phyloP scores from a whole-genome alignment of 805 yeast genomes.

The Schwanniomyces polymorphus region DNA sequence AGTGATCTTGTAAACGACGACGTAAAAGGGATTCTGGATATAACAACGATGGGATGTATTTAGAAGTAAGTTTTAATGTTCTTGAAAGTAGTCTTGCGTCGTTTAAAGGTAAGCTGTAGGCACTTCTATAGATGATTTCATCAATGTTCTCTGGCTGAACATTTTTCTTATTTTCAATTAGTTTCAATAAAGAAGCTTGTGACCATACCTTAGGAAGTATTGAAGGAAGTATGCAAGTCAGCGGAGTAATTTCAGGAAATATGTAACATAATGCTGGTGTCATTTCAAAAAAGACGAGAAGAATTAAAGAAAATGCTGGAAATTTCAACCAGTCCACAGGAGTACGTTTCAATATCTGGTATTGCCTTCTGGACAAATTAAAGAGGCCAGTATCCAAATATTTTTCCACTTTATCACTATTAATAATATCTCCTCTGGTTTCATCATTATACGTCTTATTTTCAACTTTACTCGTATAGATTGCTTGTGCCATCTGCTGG shows the following conservation, averaged over 20 bases:
- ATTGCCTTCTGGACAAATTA: constrained; percentile 48
- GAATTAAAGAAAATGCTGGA: constrained; percentile 51
- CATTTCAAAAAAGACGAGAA: constrained; percentile 51
- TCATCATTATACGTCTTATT: constrained; percentile 18
- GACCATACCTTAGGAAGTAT: constrained; percentile 39
- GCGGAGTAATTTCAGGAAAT: constrained; percentile 57
- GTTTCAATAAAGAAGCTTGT: constrained; percentile 12
- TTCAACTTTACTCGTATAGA: constrained; percentile 40
- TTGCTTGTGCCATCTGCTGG: constrained; percentile 30
- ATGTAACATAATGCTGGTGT: constrained; percentile 54
- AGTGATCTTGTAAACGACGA: constrained; percentile 33
- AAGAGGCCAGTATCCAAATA: constrained; percentile 20
- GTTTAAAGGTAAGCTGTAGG: constrained; percentile 44
- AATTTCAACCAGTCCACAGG: constrained; percentile 50
- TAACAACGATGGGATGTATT: constrained; percentile 38
- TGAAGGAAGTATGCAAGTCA: constrained; percentile 55
- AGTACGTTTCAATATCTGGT: constrained; percentile 51
- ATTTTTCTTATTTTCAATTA: constrained; percentile 7
- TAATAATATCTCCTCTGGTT: constrained; percentile 17
- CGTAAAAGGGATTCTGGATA: constrained; percentile 41
- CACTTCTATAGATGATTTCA: constrained; percentile 39
- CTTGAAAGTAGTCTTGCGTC: constrained; percentile 38
- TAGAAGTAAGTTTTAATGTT: constrained; percentile 36
- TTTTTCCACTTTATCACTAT: constrained; percentile 9
- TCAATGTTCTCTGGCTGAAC: constrained; percentile 9